A percentile compares a stretch with the other conserved stretches of the same genome.
Conservation (phyloP, 2,329 filamentous ascomycete genomes). For the Nannizziopsis barbatae region DNA sequence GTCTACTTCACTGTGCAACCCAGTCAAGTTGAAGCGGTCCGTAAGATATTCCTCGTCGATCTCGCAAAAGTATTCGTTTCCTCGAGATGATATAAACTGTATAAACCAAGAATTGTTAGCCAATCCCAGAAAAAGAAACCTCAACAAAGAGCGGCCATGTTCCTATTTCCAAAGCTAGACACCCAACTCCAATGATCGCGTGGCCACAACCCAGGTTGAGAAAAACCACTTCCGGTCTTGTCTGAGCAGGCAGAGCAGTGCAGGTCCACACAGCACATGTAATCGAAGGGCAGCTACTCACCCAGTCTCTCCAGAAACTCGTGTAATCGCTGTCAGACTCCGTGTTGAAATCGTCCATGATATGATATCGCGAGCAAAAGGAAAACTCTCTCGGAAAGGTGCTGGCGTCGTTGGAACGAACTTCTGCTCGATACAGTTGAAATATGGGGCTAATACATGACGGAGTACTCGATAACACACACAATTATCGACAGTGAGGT, state of each 20-base stretch:
- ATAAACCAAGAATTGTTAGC: conserved; percentile 1
- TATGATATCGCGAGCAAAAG: background rate
- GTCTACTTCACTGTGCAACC: conserved; percentile 91
- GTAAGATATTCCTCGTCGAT: conserved; percentile 98
- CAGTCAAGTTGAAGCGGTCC: conserved; percentile 94
- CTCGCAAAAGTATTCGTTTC: conserved; percentile 99
- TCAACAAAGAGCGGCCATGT: too few relatives aligned
- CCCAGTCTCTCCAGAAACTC: conserved; percentile 99
- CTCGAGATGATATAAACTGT: conserved; percentile 92
- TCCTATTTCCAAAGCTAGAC: too few relatives aligned
- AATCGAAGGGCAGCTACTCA: conserved; percentile 43
- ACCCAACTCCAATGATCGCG: too few relatives aligned
- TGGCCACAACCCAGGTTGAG: background rate
- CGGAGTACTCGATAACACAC: too few relatives aligned
- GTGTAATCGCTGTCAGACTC: conserved; percentile 99
- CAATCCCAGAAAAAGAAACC: background rate
- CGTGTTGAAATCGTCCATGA: conserved; percentile 83
- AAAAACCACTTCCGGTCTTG: background rate
- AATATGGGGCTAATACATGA: too few relatives aligned
- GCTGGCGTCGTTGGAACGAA: too few relatives aligned
- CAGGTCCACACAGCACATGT: conserved; percentile 4
- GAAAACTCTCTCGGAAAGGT: background rate
- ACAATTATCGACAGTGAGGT: too few relatives aligned
- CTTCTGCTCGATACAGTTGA: too few relatives aligned
- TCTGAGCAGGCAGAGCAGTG: conserved; percentile 8